Conservation (phyloP, 2,329 filamentous ascomycete genomes). For the Penicillium sp. region DNA sequence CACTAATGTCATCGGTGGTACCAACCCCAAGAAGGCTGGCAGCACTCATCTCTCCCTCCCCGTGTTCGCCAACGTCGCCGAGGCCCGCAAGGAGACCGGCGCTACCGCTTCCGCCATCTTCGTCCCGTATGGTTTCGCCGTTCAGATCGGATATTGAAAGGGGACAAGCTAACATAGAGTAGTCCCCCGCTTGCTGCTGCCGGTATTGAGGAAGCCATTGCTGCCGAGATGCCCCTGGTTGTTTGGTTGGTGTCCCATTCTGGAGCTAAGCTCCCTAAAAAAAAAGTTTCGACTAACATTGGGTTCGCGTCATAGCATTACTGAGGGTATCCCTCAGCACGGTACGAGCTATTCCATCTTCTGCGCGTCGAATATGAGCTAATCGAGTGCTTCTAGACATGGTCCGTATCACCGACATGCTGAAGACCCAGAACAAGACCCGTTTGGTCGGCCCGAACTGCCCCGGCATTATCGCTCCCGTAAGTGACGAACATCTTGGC, state of each 20-base stretch:
- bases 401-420: slow-evolving; percentile 96
- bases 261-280: slow-evolving; percentile 6
- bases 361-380: slow-evolving; percentile 9
- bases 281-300: slow-evolving; percentile 10
- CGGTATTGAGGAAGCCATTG: slow-evolving; percentile 94
- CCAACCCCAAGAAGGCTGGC: slow-evolving; percentile 98
- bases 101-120: slow-evolving; percentile 93
- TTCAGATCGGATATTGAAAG: slow-evolving; percentile 1
- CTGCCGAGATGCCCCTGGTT: slow-evolving; percentile 87
- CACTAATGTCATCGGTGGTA: slow-evolving; percentile 96
- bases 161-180: slow-evolving; percentile 28
- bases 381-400: slow-evolving; percentile 64
- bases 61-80: slow-evolving; percentile 85
- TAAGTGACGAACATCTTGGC: slow-evolving; percentile 36
- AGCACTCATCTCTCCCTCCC: slow-evolving; percentile 83
- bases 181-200: slow-evolving; percentile 87
- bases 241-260: slow-evolving; percentile 62
- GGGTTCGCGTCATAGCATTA: slow-evolving; percentile 58
- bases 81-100: slow-evolving; percentile 86
- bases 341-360: slow-evolving; percentile 57
- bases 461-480: slow-evolving; percentile 87
- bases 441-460: slow-evolving; percentile 97
- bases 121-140: slow-evolving; percentile 67
- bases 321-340: slow-evolving; percentile 96
- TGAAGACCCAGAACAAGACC: slow-evolving; percentile 97